Conservation (phyloP, 164 flowering plant species). For the Platanus orientalis region DNA sequence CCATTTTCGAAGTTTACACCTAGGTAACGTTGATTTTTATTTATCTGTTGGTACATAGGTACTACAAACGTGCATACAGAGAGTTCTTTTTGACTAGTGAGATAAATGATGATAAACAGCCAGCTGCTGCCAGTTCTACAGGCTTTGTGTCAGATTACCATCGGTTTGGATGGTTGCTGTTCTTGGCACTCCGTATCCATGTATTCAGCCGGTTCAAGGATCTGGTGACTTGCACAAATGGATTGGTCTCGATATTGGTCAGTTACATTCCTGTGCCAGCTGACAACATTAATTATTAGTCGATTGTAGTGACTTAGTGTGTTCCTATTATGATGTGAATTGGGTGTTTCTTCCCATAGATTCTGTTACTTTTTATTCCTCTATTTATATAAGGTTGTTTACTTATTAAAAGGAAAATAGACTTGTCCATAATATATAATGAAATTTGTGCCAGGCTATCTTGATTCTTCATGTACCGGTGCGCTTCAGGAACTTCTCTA, state of each 20-base stretch:
- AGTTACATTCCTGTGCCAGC: conserved; percentile 26
- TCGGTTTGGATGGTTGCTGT: conserved; percentile 96
- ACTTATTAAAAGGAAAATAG: too few species aligned
- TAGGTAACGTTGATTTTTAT: neutral
- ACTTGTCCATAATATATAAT: conserved; percentile 7
- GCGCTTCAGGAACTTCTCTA: conserved; percentile 61
- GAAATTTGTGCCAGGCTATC: conserved; percentile 57
- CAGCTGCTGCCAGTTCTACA: conserved; percentile 22
- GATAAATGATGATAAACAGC: conserved; percentile 28
- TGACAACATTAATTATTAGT: neutral
- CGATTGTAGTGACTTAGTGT: neutral
- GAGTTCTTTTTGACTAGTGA: conserved; percentile 59
- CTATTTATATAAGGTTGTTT: neutral
- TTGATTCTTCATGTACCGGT: conserved; percentile 82
- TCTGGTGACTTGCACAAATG: conserved; percentile 88
- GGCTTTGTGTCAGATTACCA: conserved; percentile 47
- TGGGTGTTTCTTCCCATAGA: neutral
- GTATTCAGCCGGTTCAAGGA: conserved; percentile 85
- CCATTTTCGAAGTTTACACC: neutral
- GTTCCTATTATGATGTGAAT: neutral
- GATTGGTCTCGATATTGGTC: conserved; percentile 84
- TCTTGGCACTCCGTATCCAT: conserved; percentile 85
- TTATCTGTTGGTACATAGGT: conserved; percentile 36
- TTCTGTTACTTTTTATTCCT: neutral
- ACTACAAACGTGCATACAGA: conserved; percentile 62